Percentiles rank a stretch among this genome's conserved stretches.
Evolutionary conservation across 2,329 filamentous ascomycete species (phyloP).

Genomic region (Pestalotiopsis sp.): DNA sequence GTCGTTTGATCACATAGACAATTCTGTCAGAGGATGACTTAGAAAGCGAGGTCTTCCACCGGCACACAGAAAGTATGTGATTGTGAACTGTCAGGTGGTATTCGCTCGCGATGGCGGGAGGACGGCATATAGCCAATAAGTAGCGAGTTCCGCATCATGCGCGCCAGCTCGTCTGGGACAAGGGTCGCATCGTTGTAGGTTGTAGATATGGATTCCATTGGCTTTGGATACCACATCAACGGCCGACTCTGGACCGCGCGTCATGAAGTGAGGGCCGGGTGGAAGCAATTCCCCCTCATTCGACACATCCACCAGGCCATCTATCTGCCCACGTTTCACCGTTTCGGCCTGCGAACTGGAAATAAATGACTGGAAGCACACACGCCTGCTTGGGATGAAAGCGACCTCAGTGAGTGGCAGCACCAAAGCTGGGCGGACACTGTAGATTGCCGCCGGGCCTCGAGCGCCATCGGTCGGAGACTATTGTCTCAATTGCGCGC

Average conservation of each 20-base stretch:
- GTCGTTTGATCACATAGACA: not conserved
- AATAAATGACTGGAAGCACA: constrained; percentile 9
- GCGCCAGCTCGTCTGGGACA: constrained; percentile 9
- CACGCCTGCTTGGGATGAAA: not conserved
- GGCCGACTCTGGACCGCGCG: constrained; percentile 10
- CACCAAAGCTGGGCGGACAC: constrained; percentile 3
- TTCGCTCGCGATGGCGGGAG: constrained; percentile 5
- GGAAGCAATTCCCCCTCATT: constrained; percentile 15
- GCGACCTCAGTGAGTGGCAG: not conserved
- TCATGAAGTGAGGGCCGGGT: constrained; percentile 1
- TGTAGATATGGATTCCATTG: constrained; percentile 12
- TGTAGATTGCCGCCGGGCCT: not conserved
- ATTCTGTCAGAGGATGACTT: not conserved
- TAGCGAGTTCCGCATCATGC: constrained; percentile 12
- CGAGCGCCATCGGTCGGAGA: not conserved
- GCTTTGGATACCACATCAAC: constrained; percentile 10
- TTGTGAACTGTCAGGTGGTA: constrained; percentile 12
- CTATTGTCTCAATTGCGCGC: not conserved
- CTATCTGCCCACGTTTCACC: constrained; percentile 32
- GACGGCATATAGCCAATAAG: constrained; percentile 4
- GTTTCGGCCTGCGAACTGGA: constrained; percentile 27
- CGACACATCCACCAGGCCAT: constrained; percentile 25
- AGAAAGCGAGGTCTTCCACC: not conserved
- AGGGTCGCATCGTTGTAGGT: constrained; percentile 3
- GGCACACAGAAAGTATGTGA: not conserved